A percentile compares a stretch with the other conserved stretches of the same genome.
phyloP scores from a whole-genome alignment of 768 basidiomycete species.

The Lentinula sp. region DNA sequence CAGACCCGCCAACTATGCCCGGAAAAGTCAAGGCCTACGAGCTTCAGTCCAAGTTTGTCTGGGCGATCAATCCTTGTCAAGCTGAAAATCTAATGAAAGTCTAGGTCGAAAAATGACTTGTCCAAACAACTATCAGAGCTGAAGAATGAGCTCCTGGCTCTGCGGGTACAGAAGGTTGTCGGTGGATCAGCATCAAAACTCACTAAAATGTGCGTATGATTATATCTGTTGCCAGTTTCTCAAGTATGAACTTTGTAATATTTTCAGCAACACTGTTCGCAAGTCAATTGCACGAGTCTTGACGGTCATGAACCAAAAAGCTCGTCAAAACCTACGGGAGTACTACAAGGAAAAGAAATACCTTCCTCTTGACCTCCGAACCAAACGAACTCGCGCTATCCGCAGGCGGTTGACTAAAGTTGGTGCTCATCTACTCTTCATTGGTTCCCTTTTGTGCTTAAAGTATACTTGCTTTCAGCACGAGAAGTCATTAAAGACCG shows the following conservation, averaged over 20 bases:
- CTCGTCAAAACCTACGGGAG: constrained; percentile 93
- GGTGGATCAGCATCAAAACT: constrained; percentile 94
- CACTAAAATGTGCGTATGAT: constrained; percentile 82
- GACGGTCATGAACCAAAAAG: constrained; percentile 98
- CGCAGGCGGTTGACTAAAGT: constrained; percentile 91
- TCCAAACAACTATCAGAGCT: constrained; percentile 89
- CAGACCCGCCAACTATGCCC: constrained; percentile 56
- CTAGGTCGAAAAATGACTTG: constrained; percentile 95
- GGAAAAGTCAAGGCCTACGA: constrained; percentile 95
- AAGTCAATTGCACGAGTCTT: constrained; percentile 97
- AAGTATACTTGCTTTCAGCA: constrained; percentile 39
- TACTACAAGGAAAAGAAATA: constrained; percentile 98
- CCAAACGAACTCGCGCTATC: constrained; percentile 98
- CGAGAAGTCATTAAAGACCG: constrained; percentile 80
- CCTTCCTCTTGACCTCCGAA: constrained; percentile 93
- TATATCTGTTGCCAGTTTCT: neutral
- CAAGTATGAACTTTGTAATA: neutral
- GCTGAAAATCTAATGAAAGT: constrained; percentile 9
- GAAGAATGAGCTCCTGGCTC: constrained; percentile 88
- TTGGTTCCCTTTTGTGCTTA: neutral
- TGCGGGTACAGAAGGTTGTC: constrained; percentile 98
- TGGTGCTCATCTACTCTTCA: constrained; percentile 15
- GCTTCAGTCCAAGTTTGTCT: constrained; percentile 85
- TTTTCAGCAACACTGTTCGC: constrained; percentile 83
- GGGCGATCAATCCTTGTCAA: neutral